Conservation (phyloP, 352 stramenopile species). For the Thalassiosira sp. region DNA sequence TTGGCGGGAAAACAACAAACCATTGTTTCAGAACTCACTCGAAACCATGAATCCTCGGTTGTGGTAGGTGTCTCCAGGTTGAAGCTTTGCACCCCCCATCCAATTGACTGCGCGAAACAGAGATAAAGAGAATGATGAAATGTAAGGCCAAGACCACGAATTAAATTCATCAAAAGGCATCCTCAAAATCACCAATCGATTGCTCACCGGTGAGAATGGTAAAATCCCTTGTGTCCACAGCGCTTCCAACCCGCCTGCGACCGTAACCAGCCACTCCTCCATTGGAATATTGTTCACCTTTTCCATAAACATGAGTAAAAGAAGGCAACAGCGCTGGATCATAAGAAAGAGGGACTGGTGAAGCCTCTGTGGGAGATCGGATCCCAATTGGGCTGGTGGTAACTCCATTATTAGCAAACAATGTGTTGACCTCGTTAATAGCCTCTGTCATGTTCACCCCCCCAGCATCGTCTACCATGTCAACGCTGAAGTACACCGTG, state of each 20-base stretch:
- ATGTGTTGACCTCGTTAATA: not conserved
- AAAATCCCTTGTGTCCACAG: not conserved
- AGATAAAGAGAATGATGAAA: not conserved
- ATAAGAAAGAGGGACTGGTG: not conserved
- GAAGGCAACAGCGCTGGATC: not conserved
- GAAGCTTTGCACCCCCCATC: not conserved
- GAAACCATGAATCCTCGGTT: constrained; percentile 10
- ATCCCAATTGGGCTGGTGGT: constrained; percentile 1
- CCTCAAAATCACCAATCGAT: not conserved
- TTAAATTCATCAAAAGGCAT: not conserved
- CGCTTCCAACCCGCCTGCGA: not conserved
- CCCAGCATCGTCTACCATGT: not conserved
- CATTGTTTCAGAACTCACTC: constrained; percentile 6
- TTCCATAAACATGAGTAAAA: not conserved
- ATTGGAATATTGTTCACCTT: not conserved
- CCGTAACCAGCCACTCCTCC: not conserved
- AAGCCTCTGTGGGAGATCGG: constrained; percentile 2
- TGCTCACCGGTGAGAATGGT: constrained; percentile 2
- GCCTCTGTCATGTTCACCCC: not conserved
- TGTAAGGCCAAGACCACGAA: not conserved
- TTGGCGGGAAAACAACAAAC: too few species aligned
- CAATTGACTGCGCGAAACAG: constrained; percentile 8
- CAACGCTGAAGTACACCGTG: constrained; percentile 5
- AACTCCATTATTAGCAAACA: not conserved
- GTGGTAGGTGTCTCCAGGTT: constrained; percentile 7